Conservation (phyloP, 768 basidiomycete genomes). For the Lactifluus echinatus region DNA sequence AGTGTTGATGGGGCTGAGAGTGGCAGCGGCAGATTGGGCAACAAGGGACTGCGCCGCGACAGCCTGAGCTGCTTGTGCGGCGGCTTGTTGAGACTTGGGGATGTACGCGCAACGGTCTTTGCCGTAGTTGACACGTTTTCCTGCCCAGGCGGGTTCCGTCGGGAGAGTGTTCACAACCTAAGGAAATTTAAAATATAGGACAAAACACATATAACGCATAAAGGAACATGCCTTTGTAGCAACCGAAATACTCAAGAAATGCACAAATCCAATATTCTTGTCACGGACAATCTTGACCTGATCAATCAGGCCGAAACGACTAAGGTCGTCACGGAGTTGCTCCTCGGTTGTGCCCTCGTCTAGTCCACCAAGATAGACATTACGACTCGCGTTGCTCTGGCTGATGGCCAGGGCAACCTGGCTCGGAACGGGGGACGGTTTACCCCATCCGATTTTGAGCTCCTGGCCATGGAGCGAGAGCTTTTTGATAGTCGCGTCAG, state of each 20-base stretch:
- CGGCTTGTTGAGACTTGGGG: constrained; percentile 89
- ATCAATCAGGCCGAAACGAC: constrained; percentile 91
- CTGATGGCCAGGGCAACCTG: constrained; percentile 82
- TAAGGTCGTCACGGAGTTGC: constrained; percentile 82
- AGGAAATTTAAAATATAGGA: background rate
- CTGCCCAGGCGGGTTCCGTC: constrained; percentile 87
- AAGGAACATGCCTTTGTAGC: constrained; percentile 66
- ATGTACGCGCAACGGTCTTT: constrained; percentile 98
- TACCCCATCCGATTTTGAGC: constrained; percentile 98
- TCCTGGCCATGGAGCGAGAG: constrained; percentile 89
- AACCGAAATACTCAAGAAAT: constrained; percentile 90
- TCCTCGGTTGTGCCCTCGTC: constrained; percentile 89
- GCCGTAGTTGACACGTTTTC: constrained; percentile 95
- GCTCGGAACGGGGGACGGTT: constrained; percentile 80
- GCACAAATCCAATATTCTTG: constrained; percentile 99
- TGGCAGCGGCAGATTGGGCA: constrained; percentile 39
- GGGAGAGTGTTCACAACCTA: constrained; percentile 92
- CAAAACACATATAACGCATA: background rate
- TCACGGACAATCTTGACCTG: constrained; percentile 99
- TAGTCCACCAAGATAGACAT: constrained; percentile 93
- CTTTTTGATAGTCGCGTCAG: constrained; percentile 94
- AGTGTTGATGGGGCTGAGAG: constrained; percentile 28
- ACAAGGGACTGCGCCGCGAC: constrained; percentile 74
- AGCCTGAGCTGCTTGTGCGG: constrained; percentile 78
- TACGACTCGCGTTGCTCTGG: constrained; percentile 88